phyloP scores from a whole-genome alignment of 306 rosid genomes.

The Corylus heterophylla region DNA sequence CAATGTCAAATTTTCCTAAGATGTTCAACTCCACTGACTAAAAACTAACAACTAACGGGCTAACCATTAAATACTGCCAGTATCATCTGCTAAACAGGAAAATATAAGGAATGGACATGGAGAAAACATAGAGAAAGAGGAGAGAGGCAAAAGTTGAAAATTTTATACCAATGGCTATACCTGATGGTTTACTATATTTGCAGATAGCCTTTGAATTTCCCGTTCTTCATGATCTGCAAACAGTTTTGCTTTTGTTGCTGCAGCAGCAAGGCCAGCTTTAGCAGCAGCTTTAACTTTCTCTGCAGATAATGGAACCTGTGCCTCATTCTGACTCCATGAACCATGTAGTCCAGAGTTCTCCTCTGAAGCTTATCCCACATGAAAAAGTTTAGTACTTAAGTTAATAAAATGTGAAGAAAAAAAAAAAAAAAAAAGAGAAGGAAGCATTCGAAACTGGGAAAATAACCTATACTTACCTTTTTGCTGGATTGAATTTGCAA shows the following conservation, averaged over 20 bases:
- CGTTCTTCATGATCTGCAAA: conserved; percentile 99
- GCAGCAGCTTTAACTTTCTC: conserved; percentile 91
- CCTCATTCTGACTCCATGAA: conserved; percentile 61
- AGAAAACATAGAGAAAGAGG: conserved; percentile 16
- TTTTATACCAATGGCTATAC: conserved; percentile 37
- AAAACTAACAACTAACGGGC: background rate
- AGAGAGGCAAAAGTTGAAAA: conserved; percentile 7
- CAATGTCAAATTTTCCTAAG: conserved; percentile 15
- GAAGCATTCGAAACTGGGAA: conserved; percentile 10
- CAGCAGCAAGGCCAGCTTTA: conserved; percentile 92
- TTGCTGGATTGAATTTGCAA: conserved; percentile 55
- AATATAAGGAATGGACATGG: background rate
- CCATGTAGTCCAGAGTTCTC: conserved; percentile 58
- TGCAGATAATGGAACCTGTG: conserved; percentile 54
- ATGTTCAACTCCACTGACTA: conserved; percentile 24
- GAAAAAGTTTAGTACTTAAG: conserved; percentile 19
- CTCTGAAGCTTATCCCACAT: conserved; percentile 45
- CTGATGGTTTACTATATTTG: conserved; percentile 93
- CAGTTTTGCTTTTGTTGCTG: conserved; percentile 93
- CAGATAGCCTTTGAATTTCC: conserved; percentile 98
- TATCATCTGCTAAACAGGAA: background rate
- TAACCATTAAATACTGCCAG: background rate
- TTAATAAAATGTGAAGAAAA: conserved; percentile 4
- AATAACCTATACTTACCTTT: conserved; percentile 55
- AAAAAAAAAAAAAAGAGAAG: conserved; percentile 22